phyloP scores from a whole-genome alignment of 768 basidiomycete species.

The Termitomyces sp. region DNA sequence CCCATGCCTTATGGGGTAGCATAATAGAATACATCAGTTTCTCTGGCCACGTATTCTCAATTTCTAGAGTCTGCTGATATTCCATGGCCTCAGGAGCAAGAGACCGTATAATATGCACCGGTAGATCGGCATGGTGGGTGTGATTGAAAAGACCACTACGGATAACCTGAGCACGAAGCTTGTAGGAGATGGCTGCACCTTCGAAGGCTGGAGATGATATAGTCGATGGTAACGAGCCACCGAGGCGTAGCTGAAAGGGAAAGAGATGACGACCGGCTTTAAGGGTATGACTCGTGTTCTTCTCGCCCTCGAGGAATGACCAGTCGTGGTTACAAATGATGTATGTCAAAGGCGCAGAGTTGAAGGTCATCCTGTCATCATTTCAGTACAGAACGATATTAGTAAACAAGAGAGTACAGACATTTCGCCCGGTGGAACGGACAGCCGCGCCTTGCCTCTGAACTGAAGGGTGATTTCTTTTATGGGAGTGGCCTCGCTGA shows the following conservation, averaged over 20 bases:
- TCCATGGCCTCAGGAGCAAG: conserved; percentile 83
- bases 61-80: conserved; percentile 93
- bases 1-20: conserved; percentile 94
- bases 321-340: conserved; percentile 80
- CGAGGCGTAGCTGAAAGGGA: conserved; percentile 85
- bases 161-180: conserved; percentile 79
- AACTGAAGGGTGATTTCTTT: conserved; percentile 84
- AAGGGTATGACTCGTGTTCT: conserved; percentile 76
- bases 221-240: conserved; percentile 80
- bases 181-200: conserved; percentile 76
- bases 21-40: conserved; percentile 96
- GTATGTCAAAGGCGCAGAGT: conserved; percentile 45
- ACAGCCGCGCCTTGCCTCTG: conserved; percentile 74
- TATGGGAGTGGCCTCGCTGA: conserved; percentile 78
- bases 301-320: conserved; percentile 87
- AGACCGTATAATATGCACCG: conserved; percentile 67
- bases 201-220: conserved; percentile 50
- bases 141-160: conserved; percentile 65
- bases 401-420: conserved; percentile 28
- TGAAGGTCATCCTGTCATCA: conserved; percentile 33
- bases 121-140: conserved; percentile 57
- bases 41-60: conserved; percentile 95
- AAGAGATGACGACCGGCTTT: conserved; percentile 95
- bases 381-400: conserved; percentile 6
- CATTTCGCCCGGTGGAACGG: conserved; percentile 53